Conservation (phyloP, 202 grass and related monocot species). For the Saccharum hybrid region DNA sequence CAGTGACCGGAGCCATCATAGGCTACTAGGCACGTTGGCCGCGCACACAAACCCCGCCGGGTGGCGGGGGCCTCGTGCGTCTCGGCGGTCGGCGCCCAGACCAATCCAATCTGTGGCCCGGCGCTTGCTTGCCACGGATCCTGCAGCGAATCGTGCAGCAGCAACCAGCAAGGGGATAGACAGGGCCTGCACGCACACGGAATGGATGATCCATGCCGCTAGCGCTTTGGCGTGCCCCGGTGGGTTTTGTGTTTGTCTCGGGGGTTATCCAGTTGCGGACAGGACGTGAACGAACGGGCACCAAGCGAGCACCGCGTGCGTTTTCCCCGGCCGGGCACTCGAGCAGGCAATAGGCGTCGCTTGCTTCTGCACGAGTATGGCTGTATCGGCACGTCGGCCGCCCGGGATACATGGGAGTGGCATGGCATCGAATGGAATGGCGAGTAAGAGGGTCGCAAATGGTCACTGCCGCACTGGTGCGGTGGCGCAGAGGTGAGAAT, state of each 20-base stretch:
- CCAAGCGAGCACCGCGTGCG: background rate
- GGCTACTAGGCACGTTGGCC: background rate
- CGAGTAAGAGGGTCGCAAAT: too few species aligned
- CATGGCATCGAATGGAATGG: too few species aligned
- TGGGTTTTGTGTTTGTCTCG: background rate
- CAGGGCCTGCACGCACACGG: conserved; percentile 8
- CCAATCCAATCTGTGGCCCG: too few species aligned
- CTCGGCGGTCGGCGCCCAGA: too few species aligned
- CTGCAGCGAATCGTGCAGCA: too few species aligned
- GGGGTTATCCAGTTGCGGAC: background rate
- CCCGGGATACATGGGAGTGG: too few species aligned
- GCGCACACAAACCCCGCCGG: background rate
- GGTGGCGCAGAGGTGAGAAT: background rate
- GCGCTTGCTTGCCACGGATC: conserved; percentile 37
- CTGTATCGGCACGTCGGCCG: background rate
- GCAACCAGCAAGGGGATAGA: background rate
- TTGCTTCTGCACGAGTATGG: too few species aligned
- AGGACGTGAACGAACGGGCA: background rate
- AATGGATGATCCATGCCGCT: background rate
- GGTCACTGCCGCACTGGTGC: too few species aligned
- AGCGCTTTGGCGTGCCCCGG: background rate
- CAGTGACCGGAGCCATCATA: too few species aligned
- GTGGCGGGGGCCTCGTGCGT: background rate
- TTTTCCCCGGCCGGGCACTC: too few species aligned
- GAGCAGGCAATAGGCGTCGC: too few species aligned